Evolutionary conservation across 345 rosid genomes (phyloP).

Genomic region (Rhizophora mangle): DNA sequence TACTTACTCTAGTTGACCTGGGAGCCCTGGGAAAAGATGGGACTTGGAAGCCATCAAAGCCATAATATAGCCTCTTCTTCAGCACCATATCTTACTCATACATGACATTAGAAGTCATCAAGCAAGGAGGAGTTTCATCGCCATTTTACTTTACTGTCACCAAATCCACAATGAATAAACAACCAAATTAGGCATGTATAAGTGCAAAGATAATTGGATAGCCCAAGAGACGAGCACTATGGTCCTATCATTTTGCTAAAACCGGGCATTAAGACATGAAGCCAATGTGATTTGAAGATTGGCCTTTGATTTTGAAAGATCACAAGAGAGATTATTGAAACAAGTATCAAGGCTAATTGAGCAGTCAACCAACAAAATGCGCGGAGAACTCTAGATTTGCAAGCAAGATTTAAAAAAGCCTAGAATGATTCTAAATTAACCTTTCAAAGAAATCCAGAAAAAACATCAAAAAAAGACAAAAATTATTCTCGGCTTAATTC

Average conservation of each 20-base stretch:
- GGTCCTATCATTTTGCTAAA: neutral
- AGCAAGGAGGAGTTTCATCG: slow-evolving; percentile 16
- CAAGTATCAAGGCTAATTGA: neutral
- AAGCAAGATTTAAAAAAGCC: too few species aligned
- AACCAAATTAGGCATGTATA: slow-evolving; percentile 6
- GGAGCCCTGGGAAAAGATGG: slow-evolving; percentile 64
- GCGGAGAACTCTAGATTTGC: too few species aligned
- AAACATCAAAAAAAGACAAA: neutral
- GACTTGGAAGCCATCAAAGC: slow-evolving; percentile 53
- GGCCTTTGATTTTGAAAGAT: neutral
- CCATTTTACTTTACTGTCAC: slow-evolving; percentile 30
- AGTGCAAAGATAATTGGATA: neutral
- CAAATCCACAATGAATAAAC: slow-evolving; percentile 16
- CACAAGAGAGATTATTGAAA: neutral
- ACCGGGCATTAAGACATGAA: too few species aligned
- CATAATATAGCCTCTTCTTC: slow-evolving; percentile 60
- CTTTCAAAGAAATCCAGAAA: neutral
- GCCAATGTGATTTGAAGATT: neutral
- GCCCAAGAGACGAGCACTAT: neutral
- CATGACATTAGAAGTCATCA: slow-evolving; percentile 35
- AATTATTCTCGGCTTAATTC: neutral
- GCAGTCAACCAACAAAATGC: neutral
- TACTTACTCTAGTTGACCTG: slow-evolving; percentile 76
- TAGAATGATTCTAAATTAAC: neutral
- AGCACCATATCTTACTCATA: slow-evolving; percentile 65